phyloP scores from a whole-genome alignment of 202 grass and related monocot species.

The Panicum hallii region DNA sequence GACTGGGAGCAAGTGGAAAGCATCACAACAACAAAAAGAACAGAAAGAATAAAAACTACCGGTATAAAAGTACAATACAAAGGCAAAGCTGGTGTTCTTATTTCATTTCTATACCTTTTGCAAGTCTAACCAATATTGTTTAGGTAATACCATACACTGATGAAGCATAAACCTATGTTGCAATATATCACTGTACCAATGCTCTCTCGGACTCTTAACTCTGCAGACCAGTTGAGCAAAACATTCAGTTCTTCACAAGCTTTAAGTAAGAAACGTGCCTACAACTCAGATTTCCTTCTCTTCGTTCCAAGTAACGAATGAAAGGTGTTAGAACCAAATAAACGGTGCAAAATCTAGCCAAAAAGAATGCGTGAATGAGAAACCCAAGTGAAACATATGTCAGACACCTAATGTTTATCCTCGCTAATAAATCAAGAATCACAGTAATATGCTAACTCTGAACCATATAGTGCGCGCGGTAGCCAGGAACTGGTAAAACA shows the following conservation, averaged over 20 bases:
- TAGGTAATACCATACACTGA: conserved; percentile 15
- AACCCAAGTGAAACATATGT: background rate
- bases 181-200: background rate
- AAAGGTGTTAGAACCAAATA: background rate
- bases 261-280: background rate
- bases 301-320: background rate
- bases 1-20: background rate
- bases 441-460: background rate
- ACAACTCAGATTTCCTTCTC: background rate
- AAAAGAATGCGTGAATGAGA: background rate
- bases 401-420: background rate
- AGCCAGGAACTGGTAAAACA: background rate
- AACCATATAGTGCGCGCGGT: background rate
- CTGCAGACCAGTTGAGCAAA: background rate
- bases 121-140: conserved; percentile 11
- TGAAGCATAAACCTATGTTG: conserved; percentile 28
- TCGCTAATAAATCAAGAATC: background rate
- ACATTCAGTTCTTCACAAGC: background rate
- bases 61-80: conserved; percentile 12
- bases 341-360: background rate
- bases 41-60: background rate
- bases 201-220: background rate
- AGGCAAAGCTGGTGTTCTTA: conserved; percentile 31
- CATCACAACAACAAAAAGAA: conserved; percentile 11
- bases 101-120: background rate